Evolutionary conservation across 2,329 filamentous ascomycete species (phyloP).

Genomic region (Xylaria sp.): DNA sequence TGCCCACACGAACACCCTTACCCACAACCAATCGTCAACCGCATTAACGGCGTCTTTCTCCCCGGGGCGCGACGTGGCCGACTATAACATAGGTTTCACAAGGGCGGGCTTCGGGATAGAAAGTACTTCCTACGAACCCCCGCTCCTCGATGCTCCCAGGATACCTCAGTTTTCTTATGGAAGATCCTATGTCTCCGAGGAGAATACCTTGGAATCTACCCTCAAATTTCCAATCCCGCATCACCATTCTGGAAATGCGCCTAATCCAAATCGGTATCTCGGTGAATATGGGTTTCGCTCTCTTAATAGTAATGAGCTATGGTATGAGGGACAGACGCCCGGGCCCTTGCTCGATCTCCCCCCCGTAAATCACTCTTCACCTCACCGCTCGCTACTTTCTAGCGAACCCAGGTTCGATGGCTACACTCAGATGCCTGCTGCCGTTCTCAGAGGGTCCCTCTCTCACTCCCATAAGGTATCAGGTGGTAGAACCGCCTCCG

Average conservation of each 20-base stretch:
- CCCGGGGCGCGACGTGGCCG: constrained; percentile 21
- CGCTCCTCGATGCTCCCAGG: constrained; percentile 13
- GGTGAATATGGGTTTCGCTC: constrained; percentile 1
- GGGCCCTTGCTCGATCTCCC: constrained; percentile 5
- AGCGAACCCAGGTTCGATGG: constrained; percentile 6
- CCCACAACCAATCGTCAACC: constrained; percentile 13
- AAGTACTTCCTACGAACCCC: constrained; percentile 19
- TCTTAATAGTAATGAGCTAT: constrained; percentile 4
- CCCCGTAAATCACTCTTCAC: not conserved
- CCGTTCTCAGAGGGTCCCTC: not conserved
- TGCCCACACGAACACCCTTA: constrained; percentile 18
- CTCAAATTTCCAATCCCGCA: constrained; percentile 9
- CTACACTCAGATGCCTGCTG: not conserved
- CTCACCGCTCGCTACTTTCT: not conserved
- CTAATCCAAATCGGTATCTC: constrained; percentile 6
- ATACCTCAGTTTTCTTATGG: constrained; percentile 15
- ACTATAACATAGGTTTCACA: constrained; percentile 28
- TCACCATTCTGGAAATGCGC: constrained; percentile 17
- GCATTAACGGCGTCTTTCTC: constrained; percentile 21
- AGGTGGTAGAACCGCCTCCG: constrained; percentile 18
- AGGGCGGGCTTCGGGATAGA: constrained; percentile 19
- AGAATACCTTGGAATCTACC: constrained; percentile 1
- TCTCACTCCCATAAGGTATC: constrained; percentile 11
- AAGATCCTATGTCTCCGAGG: constrained; percentile 1
- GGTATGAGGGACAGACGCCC: constrained; percentile 21